Conservation (phyloP, 2,329 filamentous ascomycete genomes). For the Venturia oleaginea region DNA sequence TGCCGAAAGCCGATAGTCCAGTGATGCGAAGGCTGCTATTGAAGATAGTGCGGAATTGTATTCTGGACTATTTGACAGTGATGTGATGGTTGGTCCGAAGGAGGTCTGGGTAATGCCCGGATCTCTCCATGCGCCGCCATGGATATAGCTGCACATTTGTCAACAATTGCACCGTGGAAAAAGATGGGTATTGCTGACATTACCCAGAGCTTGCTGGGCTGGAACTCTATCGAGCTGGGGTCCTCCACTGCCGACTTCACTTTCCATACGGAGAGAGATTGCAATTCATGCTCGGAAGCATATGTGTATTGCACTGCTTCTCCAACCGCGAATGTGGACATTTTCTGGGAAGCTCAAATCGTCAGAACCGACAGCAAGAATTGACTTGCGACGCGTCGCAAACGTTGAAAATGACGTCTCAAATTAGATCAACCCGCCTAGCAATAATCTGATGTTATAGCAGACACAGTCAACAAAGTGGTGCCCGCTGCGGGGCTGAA, state of each 20-base stretch:
- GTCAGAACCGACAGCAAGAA: too few relatives aligned
- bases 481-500: background rate
- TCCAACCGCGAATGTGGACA: background rate
- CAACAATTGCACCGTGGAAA: background rate
- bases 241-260: too few relatives aligned
- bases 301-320: background rate
- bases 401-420: too few relatives aligned
- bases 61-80: constrained; percentile 21
- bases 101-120: constrained; percentile 29
- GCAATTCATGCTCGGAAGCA: background rate
- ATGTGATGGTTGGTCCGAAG: constrained; percentile 28
- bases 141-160: constrained; percentile 28
- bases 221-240: background rate
- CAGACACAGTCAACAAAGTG: background rate
- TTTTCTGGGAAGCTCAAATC: background rate
- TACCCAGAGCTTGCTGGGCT: background rate
- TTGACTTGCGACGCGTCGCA: background rate
- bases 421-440: background rate
- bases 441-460: background rate
- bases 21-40: constrained; percentile 34
- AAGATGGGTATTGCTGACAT: background rate
- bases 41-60: constrained; percentile 14
- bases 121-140: constrained; percentile 42
- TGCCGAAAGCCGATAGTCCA: constrained; percentile 38
- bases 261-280: background rate